phyloP scores from a whole-genome alignment of 1,139 yeast species.

The Nakaseomyces kungkrabaensis region DNA sequence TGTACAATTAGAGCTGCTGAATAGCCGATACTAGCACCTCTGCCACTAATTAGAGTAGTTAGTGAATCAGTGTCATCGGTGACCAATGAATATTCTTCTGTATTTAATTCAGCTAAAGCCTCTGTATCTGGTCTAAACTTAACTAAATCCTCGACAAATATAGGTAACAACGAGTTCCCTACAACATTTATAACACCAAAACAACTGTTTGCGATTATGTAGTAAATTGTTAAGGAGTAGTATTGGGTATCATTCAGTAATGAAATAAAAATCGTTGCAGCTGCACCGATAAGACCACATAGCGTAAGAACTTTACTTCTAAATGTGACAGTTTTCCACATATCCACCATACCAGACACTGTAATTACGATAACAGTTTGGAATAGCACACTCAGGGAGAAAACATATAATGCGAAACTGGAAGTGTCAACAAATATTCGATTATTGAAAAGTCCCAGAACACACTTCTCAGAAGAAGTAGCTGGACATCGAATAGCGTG shows the following conservation, averaged over 20 bases:
- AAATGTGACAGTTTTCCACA: constrained; percentile 35
- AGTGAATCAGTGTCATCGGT: constrained; percentile 31
- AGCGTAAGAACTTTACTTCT: constrained; percentile 34
- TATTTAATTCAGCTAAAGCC: constrained; percentile 2
- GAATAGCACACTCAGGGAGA: constrained; percentile 50
- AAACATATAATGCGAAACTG: constrained; percentile 58
- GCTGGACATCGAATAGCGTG: constrained; percentile 36
- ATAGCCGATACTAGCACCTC: constrained; percentile 60
- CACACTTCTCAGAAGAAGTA: constrained; percentile 27
- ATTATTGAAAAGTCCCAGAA: constrained; percentile 32
- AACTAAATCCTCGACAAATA: constrained; percentile 33
- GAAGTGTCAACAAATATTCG: constrained; percentile 45
- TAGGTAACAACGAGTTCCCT: constrained; percentile 61
- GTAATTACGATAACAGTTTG: constrained; percentile 59
- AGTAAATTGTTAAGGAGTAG: constrained; percentile 45
- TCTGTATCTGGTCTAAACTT: constrained; percentile 9
- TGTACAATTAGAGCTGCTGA: constrained; percentile 56
- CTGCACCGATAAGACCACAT: constrained; percentile 48
- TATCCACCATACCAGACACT: constrained; percentile 61
- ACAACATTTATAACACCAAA: constrained; percentile 68
- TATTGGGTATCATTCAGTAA: constrained; percentile 37
- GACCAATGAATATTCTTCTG: constrained; percentile 29
- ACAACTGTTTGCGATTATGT: constrained; percentile 52
- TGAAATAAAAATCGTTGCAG: constrained; percentile 40
- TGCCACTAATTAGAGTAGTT: constrained; percentile 46